phyloP scores from a whole-genome alignment of 257 asterid genomes.

The Gynochthodes officinalis region DNA sequence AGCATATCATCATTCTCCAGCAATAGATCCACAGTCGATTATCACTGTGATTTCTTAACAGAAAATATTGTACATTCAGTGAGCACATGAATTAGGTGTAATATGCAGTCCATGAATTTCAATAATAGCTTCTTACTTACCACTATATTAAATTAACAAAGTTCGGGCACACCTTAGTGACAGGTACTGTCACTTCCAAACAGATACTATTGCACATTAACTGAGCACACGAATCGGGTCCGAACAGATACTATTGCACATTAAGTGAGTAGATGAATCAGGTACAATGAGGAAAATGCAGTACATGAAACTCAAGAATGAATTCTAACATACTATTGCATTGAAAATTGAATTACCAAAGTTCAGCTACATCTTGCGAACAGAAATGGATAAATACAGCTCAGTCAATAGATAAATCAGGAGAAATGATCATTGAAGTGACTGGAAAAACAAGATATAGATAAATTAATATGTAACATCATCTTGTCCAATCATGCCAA shows the following conservation, averaged over 20 bases:
- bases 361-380: background rate
- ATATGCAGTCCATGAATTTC: background rate
- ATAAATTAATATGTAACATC: background rate
- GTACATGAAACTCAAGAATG: background rate
- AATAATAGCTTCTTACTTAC: background rate
- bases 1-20: too few relatives aligned
- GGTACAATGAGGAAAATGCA: background rate
- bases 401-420: conserved; percentile 9
- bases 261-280: background rate
- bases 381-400: background rate
- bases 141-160: too few relatives aligned
- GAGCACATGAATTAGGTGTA: too few relatives aligned
- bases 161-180: background rate
- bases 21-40: too few relatives aligned
- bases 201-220: background rate
- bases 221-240: background rate
- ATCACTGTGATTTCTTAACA: too few relatives aligned
- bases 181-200: background rate
- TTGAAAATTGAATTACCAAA: background rate
- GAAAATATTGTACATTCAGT: too few relatives aligned
- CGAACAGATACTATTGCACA: background rate
- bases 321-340: background rate
- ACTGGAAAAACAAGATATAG: background rate
- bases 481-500: background rate
- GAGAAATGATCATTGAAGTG: background rate